A percentile compares a stretch with the other conserved stretches of the same genome.
Conservation (phyloP, 2,329 filamentous ascomycete species). For the Pleoardoris graminearum region DNA sequence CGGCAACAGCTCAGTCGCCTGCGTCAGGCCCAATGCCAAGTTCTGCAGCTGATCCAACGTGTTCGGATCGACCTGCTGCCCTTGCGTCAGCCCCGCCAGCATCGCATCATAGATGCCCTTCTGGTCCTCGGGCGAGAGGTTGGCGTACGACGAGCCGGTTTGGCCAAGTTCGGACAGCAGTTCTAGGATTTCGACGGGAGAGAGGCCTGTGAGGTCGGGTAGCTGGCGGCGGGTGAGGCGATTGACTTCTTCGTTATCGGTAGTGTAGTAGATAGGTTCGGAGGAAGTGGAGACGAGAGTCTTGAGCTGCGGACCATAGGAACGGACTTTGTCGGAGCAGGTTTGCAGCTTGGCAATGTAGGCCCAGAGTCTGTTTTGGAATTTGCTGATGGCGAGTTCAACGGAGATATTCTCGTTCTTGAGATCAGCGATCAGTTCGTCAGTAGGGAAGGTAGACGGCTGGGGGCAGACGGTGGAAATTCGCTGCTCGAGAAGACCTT, state of each 20-base stretch:
- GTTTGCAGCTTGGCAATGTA: conserved; percentile 7
- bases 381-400: neutral
- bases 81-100: neutral
- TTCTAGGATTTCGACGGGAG: neutral
- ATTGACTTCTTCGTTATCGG: neutral
- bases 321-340: conserved; percentile 2
- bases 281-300: neutral
- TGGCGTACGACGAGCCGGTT: neutral
- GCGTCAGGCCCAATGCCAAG: neutral
- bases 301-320: conserved; percentile 4
- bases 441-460: neutral
- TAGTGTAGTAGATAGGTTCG: neutral
- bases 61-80: neutral
- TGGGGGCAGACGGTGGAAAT: conserved; percentile 8
- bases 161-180: neutral
- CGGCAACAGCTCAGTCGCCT: neutral
- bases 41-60: neutral
- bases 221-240: neutral
- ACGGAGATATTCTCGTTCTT: neutral
- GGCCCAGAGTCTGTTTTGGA: conserved; percentile 6
- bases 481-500: conserved; percentile 8
- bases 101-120: neutral
- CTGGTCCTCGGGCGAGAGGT: neutral
- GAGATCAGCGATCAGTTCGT: conserved; percentile 5
- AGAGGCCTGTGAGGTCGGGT: neutral